Evolutionary conservation across 2,329 filamentous ascomycete genomes (phyloP).

Genomic region (Microascus cirrosus): DNA sequence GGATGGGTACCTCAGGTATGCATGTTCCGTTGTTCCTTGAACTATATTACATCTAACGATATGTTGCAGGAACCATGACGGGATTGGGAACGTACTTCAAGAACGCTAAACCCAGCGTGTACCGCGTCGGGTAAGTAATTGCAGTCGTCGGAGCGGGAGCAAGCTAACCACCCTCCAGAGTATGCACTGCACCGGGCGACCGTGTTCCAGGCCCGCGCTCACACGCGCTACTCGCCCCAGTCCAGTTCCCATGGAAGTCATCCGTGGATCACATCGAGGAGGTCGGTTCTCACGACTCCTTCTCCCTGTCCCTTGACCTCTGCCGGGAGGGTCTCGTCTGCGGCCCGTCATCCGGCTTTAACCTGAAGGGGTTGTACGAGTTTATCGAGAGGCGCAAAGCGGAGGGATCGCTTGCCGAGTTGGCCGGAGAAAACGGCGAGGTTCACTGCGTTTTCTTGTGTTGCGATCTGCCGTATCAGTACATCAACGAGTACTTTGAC

Average conservation of each 20-base stretch:
- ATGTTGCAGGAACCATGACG: conserved; percentile 26
- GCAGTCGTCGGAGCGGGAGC: neutral
- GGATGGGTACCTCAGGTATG: conserved; percentile 39
- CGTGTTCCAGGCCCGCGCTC: conserved; percentile 48
- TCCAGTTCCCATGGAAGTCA: conserved; percentile 46
- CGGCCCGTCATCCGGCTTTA: conserved; percentile 51
- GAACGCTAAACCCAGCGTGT: conserved; percentile 33
- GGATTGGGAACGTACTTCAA: conserved; percentile 40
- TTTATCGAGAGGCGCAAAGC: conserved; percentile 36
- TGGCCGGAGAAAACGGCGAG: conserved; percentile 31
- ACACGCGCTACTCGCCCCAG: conserved; percentile 32
- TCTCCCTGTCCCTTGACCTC: conserved; percentile 37
- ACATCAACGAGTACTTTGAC: conserved; percentile 46
- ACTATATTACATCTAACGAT: neutral
- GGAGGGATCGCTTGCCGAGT: conserved; percentile 26
- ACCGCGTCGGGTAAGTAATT: conserved; percentile 13
- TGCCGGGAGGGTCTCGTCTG: conserved; percentile 46
- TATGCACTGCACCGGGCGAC: conserved; percentile 46
- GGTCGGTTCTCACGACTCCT: conserved; percentile 43
- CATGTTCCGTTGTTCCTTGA: neutral
- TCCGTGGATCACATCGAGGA: conserved; percentile 45
- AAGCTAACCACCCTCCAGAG: conserved; percentile 15
- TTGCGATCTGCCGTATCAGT: conserved; percentile 53
- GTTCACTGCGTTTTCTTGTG: conserved; percentile 48
- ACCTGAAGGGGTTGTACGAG: conserved; percentile 38